A percentile compares a stretch with the other conserved stretches of the same genome.
Conservation (phyloP, 306 rosid species). For the Ochetophila trinervis region DNA sequence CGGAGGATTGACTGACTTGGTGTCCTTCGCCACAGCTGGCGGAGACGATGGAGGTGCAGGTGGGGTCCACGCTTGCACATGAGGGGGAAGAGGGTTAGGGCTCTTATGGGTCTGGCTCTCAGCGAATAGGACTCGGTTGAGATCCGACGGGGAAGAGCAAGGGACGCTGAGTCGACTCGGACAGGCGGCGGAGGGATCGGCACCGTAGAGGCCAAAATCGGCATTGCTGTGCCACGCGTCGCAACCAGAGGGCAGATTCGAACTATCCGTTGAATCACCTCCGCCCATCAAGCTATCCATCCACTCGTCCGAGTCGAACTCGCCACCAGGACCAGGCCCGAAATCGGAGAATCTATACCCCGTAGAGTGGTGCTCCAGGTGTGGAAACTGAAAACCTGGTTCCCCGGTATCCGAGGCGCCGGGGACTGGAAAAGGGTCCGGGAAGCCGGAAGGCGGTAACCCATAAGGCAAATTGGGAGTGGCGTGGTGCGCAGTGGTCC, state of each 20-base stretch:
- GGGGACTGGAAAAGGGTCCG: conserved; percentile 74
- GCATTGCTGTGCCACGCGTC: conserved; percentile 59
- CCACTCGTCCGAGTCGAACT: conserved; percentile 96
- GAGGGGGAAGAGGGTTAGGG: conserved; percentile 26
- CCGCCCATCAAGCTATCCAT: conserved; percentile 80
- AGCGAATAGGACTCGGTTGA: conserved; percentile 56
- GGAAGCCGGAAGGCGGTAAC: conserved; percentile 42
- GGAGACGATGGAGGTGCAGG: conserved; percentile 38
- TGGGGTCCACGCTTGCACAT: conserved; percentile 38
- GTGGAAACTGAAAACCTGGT: conserved; percentile 59
- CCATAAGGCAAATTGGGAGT: conserved; percentile 47
- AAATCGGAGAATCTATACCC: conserved; percentile 64
- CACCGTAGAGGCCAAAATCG: conserved; percentile 49
- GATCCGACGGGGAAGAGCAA: conserved; percentile 61
- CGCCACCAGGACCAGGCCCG: conserved; percentile 45
- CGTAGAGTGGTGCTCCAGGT: conserved; percentile 53
- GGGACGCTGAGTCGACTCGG: conserved; percentile 54
- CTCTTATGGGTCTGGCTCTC: conserved; percentile 38
- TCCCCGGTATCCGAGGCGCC: conserved; percentile 50
- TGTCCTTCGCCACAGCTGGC: conserved; percentile 27
- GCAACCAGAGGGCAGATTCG: conserved; percentile 55
- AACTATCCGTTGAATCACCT: conserved; percentile 75
- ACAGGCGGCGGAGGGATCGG: conserved; percentile 49
- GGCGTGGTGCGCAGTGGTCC: conserved; percentile 42
- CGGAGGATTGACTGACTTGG: conserved; percentile 22